A percentile compares a stretch with the other conserved stretches of the same genome.
Evolutionary conservation across 768 basidiomycete species (phyloP).

Genomic region (Mycena crocata): DNA sequence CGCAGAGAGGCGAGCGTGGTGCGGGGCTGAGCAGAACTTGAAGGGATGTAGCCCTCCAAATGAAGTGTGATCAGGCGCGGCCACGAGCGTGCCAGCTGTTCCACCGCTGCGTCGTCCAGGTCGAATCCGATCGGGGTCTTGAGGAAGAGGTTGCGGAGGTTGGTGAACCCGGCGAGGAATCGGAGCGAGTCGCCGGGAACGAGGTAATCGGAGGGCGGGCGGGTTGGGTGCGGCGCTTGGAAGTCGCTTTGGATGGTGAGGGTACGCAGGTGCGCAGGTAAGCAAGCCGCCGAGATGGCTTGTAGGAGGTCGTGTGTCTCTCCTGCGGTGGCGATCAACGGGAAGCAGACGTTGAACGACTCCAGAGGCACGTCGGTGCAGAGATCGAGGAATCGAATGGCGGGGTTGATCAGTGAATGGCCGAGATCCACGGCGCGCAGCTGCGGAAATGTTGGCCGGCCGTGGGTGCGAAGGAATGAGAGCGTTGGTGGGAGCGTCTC

Average conservation of each 20-base stretch:
- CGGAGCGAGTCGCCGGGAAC: not conserved
- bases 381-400: constrained; percentile 5
- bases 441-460: not conserved
- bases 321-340: not conserved
- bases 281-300: constrained; percentile 1
- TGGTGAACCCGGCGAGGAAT: not conserved
- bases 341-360: not conserved
- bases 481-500: not conserved
- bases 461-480: not conserved
- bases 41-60: not conserved
- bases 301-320: not conserved
- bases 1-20: constrained; percentile 8
- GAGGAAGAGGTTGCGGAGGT: not conserved
- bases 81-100: constrained; percentile 6
- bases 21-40: not conserved
- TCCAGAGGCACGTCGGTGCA: constrained; percentile 1
- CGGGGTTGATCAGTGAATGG: not conserved
- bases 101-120: constrained; percentile 6
- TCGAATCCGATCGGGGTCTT: constrained; percentile 2
- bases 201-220: not conserved
- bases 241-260: not conserved
- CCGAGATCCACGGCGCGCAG: not conserved
- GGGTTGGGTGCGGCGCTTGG: not conserved
- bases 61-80: not conserved
- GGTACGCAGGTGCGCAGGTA: not conserved